Evolutionary conservation across 2,329 filamentous ascomycete genomes (phyloP), one percentile per base, ranked within the genome.

Genomic region (Orbilia blumenaviensis): DNA sequence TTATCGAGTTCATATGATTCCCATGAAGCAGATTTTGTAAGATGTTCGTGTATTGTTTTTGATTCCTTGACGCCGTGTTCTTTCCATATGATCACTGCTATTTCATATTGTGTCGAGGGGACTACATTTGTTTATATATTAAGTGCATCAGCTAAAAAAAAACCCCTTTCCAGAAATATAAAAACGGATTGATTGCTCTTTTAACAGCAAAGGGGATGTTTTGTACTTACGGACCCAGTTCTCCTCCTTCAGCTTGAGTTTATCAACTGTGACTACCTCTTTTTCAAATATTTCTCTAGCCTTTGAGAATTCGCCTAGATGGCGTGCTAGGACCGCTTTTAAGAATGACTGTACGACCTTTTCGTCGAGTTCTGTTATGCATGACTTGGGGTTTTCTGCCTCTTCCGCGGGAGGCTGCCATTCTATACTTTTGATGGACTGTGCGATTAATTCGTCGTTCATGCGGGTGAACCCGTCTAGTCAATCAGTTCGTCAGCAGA

Each of bases 31-130:
- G 89, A 89, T 80, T 89, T 89, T 27, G 90, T 87, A 18, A 95
- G 83, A 83, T 89, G 89, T 56, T 85, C 84, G 78, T 88, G 86
- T 81, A 90, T 92, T 80, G 90, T 88, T 16, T 87, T 82, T 25
- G 90, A 81, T 82, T 88, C 87, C 52, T 85, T 81, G 3, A 82
- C 63, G 25, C 81, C 81, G 29, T 82, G 86, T 80, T 94, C 91
- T 69, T 87, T 86, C 94, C 94, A 99, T 0, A 90, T 85, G 66
- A 92, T 88, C 6, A 91, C 92, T 0, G 89, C 93, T 85, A 95
- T 88, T 83, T 99, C 95, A 82, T 97, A 97, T 78, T 92, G 86
- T 0, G 91, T 93, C 0, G 90, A 88, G 0, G 94, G 92, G 5
- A 87, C 79, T 80, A 44, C 63, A 32, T 25, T 6, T 8, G 32